These are phyloP conservation scores for Odonthalia washingtoniensis DNA, from an alignment of 31 red algal species.

Conservation along the genomic window DNA sequence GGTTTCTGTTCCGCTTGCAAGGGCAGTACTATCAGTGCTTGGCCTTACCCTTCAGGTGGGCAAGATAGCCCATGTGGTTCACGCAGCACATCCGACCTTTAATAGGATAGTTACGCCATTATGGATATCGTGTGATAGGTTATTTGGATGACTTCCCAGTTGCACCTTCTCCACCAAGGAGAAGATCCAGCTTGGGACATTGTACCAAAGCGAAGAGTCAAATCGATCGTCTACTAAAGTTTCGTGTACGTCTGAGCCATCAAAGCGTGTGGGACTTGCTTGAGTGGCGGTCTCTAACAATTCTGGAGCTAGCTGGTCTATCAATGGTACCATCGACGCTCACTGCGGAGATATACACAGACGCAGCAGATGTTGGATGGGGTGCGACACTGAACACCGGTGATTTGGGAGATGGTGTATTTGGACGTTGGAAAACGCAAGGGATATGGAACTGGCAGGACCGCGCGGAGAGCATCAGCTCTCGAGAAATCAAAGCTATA, in stretches of 20 bases:
- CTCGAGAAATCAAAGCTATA: constrained; percentile 13
- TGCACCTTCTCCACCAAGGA: not conserved
- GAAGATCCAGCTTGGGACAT: not conserved
- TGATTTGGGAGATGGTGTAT: not conserved
- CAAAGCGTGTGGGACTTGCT: constrained; percentile 39
- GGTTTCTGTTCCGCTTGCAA: constrained; percentile 56
- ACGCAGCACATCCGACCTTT: too few species aligned
- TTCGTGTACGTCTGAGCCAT: constrained; percentile 17
- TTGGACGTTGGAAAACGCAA: not conserved
- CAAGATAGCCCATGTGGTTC: too few species aligned
- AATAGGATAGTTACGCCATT: too few species aligned
- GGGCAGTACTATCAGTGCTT: constrained; percentile 48
- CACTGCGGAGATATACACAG: constrained; percentile 21
- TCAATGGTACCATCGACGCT: not conserved
- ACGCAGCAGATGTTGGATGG: constrained; percentile 39
- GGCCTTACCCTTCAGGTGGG: too few species aligned
- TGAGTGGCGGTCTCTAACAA: not conserved
- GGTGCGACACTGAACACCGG: constrained; percentile 36
- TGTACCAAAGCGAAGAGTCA: constrained; percentile 1
- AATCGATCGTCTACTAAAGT: not conserved
- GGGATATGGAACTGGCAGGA: constrained; percentile 42
- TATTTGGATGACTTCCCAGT: constrained; percentile 29
- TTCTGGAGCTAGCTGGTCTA: not conserved
- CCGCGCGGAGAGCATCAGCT: constrained; percentile 10
- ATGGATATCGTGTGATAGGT: constrained; percentile 11